Evolutionary conservation across 495 filamentous ascomycete species (phyloP).

Genomic region (Neurospora tetraspora): DNA sequence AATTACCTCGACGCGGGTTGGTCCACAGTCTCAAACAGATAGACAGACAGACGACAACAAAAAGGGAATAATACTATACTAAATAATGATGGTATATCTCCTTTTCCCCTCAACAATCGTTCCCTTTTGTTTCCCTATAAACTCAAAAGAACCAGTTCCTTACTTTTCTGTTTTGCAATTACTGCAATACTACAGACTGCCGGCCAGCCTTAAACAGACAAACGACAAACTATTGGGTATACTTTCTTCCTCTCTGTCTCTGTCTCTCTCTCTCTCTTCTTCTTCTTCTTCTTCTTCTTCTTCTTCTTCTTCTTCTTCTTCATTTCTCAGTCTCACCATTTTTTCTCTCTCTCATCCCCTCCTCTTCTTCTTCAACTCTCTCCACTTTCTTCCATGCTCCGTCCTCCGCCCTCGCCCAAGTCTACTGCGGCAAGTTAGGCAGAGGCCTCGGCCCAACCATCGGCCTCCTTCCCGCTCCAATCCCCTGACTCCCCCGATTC

Average conservation of each 20-base stretch:
- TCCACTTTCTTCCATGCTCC: not conserved
- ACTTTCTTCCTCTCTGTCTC: not conserved
- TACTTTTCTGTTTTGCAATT: not conserved
- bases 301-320: not conserved
- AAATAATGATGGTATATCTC: not conserved
- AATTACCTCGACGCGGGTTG: not conserved
- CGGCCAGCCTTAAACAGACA: not conserved
- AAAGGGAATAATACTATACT: not conserved
- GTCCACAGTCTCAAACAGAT: not conserved
- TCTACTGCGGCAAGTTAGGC: constrained; percentile 26
- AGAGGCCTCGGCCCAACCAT: constrained; percentile 68
- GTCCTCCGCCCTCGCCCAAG: not conserved
- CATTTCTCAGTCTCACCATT: too few species aligned
- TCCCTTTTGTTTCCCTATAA: not conserved
- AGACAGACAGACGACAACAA: not conserved
- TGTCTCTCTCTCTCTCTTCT: not conserved
- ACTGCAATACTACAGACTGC: not conserved
- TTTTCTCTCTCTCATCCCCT: not conserved
- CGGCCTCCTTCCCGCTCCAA: constrained; percentile 68
- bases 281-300: not conserved
- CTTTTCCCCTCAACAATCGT: not conserved
- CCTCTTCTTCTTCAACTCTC: not conserved
- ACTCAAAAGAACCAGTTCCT: not conserved
- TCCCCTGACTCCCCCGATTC: constrained; percentile 59
- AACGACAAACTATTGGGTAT: not conserved